Conservation (phyloP, 1,284 basidiomycete genomes). For the Rhodotorula sp. region DNA sequence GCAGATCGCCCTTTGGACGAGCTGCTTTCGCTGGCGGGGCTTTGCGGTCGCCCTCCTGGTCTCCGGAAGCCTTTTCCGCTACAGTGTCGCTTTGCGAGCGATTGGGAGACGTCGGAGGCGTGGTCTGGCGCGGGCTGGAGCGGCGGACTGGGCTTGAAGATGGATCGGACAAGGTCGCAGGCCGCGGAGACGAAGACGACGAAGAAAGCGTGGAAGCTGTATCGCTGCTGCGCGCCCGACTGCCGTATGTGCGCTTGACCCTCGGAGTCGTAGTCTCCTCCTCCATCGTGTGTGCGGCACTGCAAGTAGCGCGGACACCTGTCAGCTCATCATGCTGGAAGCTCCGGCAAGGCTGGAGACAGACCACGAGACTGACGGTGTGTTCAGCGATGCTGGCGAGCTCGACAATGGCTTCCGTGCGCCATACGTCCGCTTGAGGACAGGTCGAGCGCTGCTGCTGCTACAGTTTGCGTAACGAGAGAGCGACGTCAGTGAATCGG, state of each 20-base stretch:
- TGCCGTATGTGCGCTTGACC: background rate
- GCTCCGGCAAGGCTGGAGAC: background rate
- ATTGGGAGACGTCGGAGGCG: too few species aligned
- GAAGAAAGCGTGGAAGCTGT: too few species aligned
- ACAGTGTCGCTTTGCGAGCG: background rate
- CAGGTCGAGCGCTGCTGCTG: constrained; percentile 13
- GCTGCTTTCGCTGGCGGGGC: background rate
- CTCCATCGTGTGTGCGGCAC: background rate
- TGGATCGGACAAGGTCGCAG: too few species aligned
- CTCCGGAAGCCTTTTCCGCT: background rate
- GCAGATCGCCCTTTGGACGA: constrained; percentile 9
- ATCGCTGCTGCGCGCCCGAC: too few species aligned
- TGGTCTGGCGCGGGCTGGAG: too few species aligned
- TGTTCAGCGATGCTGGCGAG: background rate
- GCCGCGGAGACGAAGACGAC: too few species aligned
- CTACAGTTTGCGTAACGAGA: background rate
- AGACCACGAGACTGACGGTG: background rate
- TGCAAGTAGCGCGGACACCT: too few species aligned
- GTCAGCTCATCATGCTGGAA: too few species aligned
- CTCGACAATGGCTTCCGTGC: constrained; percentile 17
- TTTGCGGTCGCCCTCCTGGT: background rate
- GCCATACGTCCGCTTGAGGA: constrained; percentile 36
- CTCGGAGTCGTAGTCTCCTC: background rate
- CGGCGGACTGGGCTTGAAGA: too few species aligned
- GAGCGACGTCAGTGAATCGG: background rate